Base-by-base conservation (phyloP, 768 basidiomycete species). In the Galerina sulciceps region DNA sequence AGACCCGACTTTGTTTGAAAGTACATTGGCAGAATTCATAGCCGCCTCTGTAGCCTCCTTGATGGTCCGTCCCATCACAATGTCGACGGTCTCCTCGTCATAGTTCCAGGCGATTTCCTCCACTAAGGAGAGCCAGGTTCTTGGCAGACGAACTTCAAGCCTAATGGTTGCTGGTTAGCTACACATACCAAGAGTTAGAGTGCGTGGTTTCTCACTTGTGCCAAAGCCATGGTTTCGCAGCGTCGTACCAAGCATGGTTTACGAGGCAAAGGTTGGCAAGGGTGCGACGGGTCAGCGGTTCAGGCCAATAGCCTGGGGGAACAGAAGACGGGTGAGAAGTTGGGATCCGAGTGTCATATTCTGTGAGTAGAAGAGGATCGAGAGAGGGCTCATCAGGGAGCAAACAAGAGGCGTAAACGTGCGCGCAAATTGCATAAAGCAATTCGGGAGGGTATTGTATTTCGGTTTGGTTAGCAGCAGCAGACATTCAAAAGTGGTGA, bases 141-240 rank as follows among this genome's bases (percentile, higher is more conserved):
- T 83, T 10, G 93, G 93, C 5, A 94, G 82, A 5, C 91, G 84
- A 50, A 95, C 88, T 70, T 94, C 93, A 61, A 94, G 77, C 59
- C 79, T 81, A 53, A 10, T 34, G 20, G 18, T 31, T 17, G 6
- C 9, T 41, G 35, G 18, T 43, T 57, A 46, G 40, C 13, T 22
- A 40, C 17, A n/a, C 43, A 6, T 38, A 17, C 23, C 10, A 31
- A n/a, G 6, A 23, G n/a, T 31, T 37, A 48, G 45, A 50, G 59
- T 49, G 44, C 31, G 60, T 47, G 36, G 14, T 36, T 15, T 69
- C 79, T 58, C 57, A 81, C 79, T 86, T 86, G 57, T 83, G 84
- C 92, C 93, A 95, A 5, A 95, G 76, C 90, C 89, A 94, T 0
- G 92, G 92, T 64, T 88, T 89, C n/a, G 93, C 90, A 1, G 91